Conservation (phyloP, 2,329 filamentous ascomycete genomes). For the Microascus cirrosus region DNA sequence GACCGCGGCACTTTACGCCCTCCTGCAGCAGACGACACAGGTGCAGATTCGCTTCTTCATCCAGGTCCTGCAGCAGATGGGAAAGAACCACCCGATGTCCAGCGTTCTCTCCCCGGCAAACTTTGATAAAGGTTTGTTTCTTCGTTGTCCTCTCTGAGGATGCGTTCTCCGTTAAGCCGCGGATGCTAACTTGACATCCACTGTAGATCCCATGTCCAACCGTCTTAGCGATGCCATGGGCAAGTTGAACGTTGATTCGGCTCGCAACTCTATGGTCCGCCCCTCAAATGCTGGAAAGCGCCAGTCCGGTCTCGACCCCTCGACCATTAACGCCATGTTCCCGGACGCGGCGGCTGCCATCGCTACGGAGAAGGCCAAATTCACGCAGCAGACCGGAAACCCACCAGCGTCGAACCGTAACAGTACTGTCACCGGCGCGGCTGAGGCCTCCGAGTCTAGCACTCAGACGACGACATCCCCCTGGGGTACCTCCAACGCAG, state of each 20-base stretch:
- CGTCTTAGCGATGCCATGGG: conserved; percentile 93
- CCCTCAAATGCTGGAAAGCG: conserved; percentile 70
- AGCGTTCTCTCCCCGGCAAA: conserved; percentile 88
- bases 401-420: conserved; percentile 87
- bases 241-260: conserved; percentile 79
- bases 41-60: conserved; percentile 99
- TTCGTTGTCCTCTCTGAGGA: too few relatives aligned
- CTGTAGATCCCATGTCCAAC: conserved; percentile 86
- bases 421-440: conserved; percentile 48
- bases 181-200: background rate
- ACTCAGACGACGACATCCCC: conserved; percentile 64
- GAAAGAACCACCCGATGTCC: conserved; percentile 94
- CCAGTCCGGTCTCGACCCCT: conserved; percentile 86
- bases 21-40: conserved; percentile 96
- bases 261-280: conserved; percentile 76
- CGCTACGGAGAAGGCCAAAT: conserved; percentile 94
- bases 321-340: conserved; percentile 97
- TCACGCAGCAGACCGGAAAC: conserved; percentile 87
- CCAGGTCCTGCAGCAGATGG: conserved; percentile 97
- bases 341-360: conserved; percentile 97
- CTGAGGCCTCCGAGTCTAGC: conserved; percentile 48
- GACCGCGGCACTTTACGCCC: conserved; percentile 86
- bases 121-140: conserved; percentile 74
- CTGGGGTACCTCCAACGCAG: conserved; percentile 50
- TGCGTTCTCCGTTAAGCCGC: conserved; percentile 5